A percentile compares a stretch with the other conserved stretches of the same genome.
Evolutionary conservation across 2,329 filamentous ascomycete genomes (phyloP).

Genomic region (Penicillium olsonii): DNA sequence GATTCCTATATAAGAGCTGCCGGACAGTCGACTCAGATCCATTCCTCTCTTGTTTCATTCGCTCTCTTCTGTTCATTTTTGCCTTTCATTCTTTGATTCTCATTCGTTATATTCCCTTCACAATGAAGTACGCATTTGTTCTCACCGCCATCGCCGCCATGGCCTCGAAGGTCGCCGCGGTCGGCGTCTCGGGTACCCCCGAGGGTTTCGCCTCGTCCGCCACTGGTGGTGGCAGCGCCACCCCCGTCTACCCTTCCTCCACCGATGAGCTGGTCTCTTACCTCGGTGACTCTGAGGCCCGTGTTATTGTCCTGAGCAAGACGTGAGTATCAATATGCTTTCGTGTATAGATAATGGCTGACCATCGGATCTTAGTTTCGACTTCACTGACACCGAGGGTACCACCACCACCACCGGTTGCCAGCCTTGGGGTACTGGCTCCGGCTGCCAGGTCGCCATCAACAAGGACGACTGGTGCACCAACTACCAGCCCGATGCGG

Average conservation of each 20-base stretch:
- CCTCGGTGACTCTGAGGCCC: constrained; percentile 6
- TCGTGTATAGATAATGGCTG: background rate
- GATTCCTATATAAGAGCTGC: background rate
- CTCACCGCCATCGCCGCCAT: constrained; percentile 4
- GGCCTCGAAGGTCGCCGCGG: constrained; percentile 5
- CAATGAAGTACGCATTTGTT: constrained; percentile 6
- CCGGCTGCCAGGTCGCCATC: constrained; percentile 9
- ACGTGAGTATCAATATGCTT: background rate
- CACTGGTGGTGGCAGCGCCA: constrained; percentile 10
- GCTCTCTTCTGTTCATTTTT: background rate
- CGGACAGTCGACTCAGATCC: background rate
- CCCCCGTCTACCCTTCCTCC: constrained; percentile 5
- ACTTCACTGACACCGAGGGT: constrained; percentile 10
- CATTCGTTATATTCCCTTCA: background rate
- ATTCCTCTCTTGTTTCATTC: background rate
- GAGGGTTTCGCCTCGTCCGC: constrained; percentile 10
- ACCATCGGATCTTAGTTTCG: constrained; percentile 3
- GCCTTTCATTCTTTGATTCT: background rate
- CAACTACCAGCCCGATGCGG: constrained; percentile 5
- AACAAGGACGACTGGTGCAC: constrained; percentile 11
- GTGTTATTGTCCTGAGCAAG: constrained; percentile 12
- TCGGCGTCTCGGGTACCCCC: constrained; percentile 7
- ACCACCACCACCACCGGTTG: constrained; percentile 3
- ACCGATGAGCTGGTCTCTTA: constrained; percentile 11
- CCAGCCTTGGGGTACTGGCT: constrained; percentile 7